Evolutionary conservation across 2,329 filamentous ascomycete genomes (phyloP).

Genomic region (Hymenoscyphus linearis): DNA sequence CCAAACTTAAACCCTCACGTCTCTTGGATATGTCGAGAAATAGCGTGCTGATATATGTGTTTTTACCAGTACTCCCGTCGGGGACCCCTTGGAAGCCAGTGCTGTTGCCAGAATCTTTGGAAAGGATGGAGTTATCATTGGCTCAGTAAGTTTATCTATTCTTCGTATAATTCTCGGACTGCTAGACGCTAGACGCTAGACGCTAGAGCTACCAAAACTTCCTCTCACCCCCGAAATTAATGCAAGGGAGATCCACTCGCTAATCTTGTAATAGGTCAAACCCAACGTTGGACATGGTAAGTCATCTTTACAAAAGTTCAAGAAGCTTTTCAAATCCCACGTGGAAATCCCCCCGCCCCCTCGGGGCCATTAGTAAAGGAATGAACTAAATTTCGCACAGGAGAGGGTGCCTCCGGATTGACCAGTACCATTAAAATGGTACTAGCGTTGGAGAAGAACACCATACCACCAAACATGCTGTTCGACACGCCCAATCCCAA

Average conservation of each 20-base stretch:
- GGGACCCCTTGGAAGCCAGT: conserved; percentile 14
- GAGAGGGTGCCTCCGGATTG: conserved; percentile 21
- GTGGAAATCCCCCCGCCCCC: background rate
- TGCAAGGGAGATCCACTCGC: background rate
- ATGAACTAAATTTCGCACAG: conserved; percentile 28
- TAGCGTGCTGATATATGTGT: no score
- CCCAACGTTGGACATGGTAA: conserved; percentile 32
- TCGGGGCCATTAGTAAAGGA: conserved; percentile 16
- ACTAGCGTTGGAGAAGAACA: conserved; percentile 21
- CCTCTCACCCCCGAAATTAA: background rate
- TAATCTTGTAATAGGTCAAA: conserved; percentile 25
- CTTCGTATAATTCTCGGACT: no score
- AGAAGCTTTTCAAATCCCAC: background rate
- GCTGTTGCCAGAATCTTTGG: conserved; percentile 14
- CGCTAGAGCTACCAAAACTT: background rate
- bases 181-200: background rate
- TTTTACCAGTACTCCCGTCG: conserved; percentile 13
- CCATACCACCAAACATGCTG: conserved; percentile 18
- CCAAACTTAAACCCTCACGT: no score
- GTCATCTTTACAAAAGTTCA: background rate
- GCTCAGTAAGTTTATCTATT: conserved; percentile 8
- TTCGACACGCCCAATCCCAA: conserved; percentile 16
- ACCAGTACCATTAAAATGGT: conserved; percentile 25
- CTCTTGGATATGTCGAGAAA: no score
- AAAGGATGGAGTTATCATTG: conserved; percentile 6